Conservation (phyloP, 768 basidiomycete genomes). For the Mycena sanguinolenta region DNA sequence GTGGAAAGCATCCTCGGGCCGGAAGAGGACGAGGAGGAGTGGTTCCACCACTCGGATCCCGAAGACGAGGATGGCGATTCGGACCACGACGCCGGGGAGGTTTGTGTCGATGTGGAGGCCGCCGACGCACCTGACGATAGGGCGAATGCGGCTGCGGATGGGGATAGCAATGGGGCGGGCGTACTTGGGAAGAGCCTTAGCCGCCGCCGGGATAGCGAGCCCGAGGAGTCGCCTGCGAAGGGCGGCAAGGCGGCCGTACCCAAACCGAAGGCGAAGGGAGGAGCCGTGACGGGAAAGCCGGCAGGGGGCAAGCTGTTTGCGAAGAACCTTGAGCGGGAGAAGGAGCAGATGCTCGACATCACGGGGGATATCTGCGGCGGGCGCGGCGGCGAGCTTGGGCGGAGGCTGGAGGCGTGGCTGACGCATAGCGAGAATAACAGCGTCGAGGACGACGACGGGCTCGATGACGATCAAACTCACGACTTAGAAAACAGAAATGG, state of each 20-base stretch:
- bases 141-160: not conserved
- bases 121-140: too few species aligned
- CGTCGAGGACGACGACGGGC: conserved; percentile 16
- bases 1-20: conserved; percentile 81
- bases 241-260: conserved; percentile 26
- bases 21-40: conserved; percentile 78
- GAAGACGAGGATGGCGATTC: conserved; percentile 22
- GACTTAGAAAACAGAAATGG: not conserved
- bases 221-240: not conserved
- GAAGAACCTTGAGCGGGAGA: conserved; percentile 66
- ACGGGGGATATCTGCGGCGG: conserved; percentile 86
- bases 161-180: not conserved
- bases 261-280: conserved; percentile 33
- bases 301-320: conserved; percentile 64
- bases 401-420: conserved; percentile 83
- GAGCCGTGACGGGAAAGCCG: conserved; percentile 49
- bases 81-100: conserved; percentile 13
- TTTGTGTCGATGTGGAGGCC: not conserved
- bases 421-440: conserved; percentile 54
- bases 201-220: conserved; percentile 23
- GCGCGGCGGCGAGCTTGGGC: conserved; percentile 81
- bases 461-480: too few species aligned
- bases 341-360: conserved; percentile 77
- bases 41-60: conserved; percentile 64
- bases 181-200: conserved; percentile 28